These are phyloP conservation scores for Aspergillus neotritici DNA, from an alignment of 2,329 filamentous ascomycete species.

Conservation along the genomic window DNA sequence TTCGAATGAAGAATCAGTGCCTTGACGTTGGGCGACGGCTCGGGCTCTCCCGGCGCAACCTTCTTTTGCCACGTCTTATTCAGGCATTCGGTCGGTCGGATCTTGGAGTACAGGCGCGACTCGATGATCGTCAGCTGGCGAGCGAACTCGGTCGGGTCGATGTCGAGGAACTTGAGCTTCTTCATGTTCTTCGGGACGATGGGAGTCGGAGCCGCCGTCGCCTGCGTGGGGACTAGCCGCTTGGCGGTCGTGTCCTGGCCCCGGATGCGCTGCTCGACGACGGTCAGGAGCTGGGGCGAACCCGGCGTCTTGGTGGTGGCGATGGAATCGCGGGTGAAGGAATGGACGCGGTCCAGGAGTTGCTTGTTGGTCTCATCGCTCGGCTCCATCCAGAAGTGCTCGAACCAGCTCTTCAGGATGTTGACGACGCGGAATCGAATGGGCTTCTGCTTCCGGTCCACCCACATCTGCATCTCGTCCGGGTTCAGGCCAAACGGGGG, in stretches of 20 bases:
- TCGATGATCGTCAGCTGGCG: constrained; percentile 96
- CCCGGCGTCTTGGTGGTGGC: constrained; percentile 91
- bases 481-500: constrained; percentile 74
- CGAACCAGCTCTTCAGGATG: constrained; percentile 97
- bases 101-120: constrained; percentile 88
- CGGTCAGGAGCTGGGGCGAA: constrained; percentile 73
- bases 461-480: constrained; percentile 78
- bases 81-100: constrained; percentile 89
- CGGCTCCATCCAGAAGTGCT: constrained; percentile 98
- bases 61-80: constrained; percentile 99
- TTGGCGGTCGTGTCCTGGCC: constrained; percentile 84
- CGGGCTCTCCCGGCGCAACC: constrained; percentile 61
- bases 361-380: constrained; percentile 78
- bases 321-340: constrained; percentile 85
- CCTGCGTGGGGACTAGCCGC: constrained; percentile 79
- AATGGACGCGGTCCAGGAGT: constrained; percentile 80
- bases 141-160: constrained; percentile 94
- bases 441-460: constrained; percentile 89
- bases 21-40: constrained; percentile 90
- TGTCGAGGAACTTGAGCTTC: constrained; percentile 97
- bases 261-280: constrained; percentile 80
- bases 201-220: constrained; percentile 72
- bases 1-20: constrained; percentile 96
- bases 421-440: constrained; percentile 96
- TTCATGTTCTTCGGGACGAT: constrained; percentile 99